A percentile compares a stretch with the other conserved stretches of the same genome.
phyloP scores from a whole-genome alignment of 2,329 filamentous ascomycete species.

The Colletotrichum viniferum region DNA sequence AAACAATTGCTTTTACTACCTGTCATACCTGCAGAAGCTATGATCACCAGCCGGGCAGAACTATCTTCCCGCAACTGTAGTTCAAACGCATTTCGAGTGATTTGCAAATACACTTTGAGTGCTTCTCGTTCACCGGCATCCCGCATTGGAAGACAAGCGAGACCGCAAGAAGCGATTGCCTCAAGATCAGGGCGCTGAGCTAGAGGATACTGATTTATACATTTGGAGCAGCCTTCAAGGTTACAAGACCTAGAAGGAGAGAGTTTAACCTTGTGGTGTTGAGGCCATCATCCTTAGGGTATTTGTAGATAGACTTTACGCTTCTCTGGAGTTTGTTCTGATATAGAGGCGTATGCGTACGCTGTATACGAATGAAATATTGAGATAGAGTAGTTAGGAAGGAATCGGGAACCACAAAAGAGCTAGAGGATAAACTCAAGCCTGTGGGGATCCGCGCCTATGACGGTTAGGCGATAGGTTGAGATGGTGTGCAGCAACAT shows the following conservation, averaged over 20 bases:
- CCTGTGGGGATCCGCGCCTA: not conserved
- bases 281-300: too few species aligned
- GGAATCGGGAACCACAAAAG: too few species aligned
- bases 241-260: too few species aligned
- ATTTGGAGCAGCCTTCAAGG: too few species aligned
- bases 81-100: not conserved
- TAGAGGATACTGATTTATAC: too few species aligned
- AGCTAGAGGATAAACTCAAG: not conserved
- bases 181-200: not conserved
- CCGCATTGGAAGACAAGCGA: not conserved
- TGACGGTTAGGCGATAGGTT: not conserved
- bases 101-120: not conserved
- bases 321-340: too few species aligned
- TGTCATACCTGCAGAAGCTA: not conserved
- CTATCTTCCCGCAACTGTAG: not conserved
- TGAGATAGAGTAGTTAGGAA: too few species aligned
- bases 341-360: too few species aligned
- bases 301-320: too few species aligned
- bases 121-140: not conserved
- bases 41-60: not conserved
- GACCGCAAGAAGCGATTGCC: not conserved
- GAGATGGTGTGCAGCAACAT: not conserved
- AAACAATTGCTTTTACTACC: not conserved
- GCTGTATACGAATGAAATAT: too few species aligned
- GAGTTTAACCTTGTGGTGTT: too few species aligned